These are phyloP conservation scores for Trypanosoma rangeli DNA, from an alignment of 208 protist species.

Conservation along the genomic window DNA sequence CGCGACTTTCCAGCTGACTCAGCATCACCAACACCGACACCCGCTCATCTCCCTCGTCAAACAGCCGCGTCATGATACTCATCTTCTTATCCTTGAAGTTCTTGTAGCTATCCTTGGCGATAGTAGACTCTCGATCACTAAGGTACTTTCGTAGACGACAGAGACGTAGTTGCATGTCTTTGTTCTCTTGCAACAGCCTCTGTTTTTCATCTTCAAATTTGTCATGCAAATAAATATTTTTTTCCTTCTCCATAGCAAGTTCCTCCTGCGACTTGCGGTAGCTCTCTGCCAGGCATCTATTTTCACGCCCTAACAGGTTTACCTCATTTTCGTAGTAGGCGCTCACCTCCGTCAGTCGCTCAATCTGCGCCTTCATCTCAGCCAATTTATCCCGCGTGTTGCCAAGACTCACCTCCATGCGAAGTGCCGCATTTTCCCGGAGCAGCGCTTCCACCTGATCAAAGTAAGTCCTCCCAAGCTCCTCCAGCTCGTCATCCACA, in stretches of 20 bases:
- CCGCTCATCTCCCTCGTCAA: constrained; percentile 82
- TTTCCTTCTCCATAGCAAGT: constrained; percentile 25
- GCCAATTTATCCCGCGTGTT: constrained; percentile 58
- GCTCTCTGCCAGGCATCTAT: constrained; percentile 57
- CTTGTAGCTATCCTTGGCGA: constrained; percentile 72
- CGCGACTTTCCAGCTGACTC: constrained; percentile 78
- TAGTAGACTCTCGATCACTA: constrained; percentile 46
- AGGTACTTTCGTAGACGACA: constrained; percentile 86
- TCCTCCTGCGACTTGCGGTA: constrained; percentile 46
- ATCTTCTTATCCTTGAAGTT: constrained; percentile 79
- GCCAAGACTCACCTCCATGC: constrained; percentile 44
- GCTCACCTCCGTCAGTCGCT: constrained; percentile 46
- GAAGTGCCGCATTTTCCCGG: constrained; percentile 66
- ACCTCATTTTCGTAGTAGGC: constrained; percentile 73
- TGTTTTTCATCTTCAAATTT: constrained; percentile 56
- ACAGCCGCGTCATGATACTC: constrained; percentile 63
- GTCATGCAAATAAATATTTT: constrained; percentile 25
- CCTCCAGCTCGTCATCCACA: background rate
- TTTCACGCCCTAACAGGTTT: constrained; percentile 61
- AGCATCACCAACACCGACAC: constrained; percentile 70
- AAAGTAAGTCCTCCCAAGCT: constrained; percentile 60
- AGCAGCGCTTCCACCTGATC: constrained; percentile 65
- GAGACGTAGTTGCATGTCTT: constrained; percentile 85
- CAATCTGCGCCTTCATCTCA: constrained; percentile 50
- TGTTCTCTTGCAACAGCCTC: constrained; percentile 80